Evolutionary conservation across 768 basidiomycete species (phyloP), one percentile per base, ranked within the genome.

Genomic region (Phylloporus sp.): DNA sequence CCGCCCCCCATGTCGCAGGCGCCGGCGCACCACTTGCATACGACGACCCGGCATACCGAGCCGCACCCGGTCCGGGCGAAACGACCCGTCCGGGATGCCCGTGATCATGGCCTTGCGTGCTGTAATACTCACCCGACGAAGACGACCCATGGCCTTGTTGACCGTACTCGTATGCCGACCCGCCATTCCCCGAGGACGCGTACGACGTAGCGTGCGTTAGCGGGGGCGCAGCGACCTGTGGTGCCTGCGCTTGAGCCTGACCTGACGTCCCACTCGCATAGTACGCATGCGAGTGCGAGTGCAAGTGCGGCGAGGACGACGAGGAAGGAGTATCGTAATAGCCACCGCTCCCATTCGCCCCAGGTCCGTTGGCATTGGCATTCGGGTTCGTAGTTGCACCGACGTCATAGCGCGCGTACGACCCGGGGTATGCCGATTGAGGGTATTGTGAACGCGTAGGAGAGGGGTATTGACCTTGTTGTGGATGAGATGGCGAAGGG

Each of bases 401-500:
- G 53, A 66, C 44, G 50, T 62, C 56, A 8, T 61, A 65, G 10
- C 53, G 59, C 9, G 63, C 42, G 17, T 67, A 65, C 7, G 66
- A 54, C 11, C 57, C 50, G 2, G 62, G 50, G n/a, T 67, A 64
- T 5, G 56, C 31, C 23, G 60, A 48, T 23, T 35, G 38, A 15
- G 59, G 44, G 42, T 55, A 67, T 23, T 65, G 63, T 26, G 65
- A 48, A 15, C 58, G 61, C 2, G 54, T 49, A 9, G 60, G 50
- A 44, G 63, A 53, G 2, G 63, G 38, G 24, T 60, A 63, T 21
- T 65, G 63, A 21, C 42, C 52, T 44, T 60, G 61, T 5, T 54
- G 61, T 23, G 50, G 38, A 43, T 59, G 50, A 8, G 56, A 39
- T 6, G 56, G 41, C 18, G 52, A 47, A 10, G 54, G 49, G 9